Evolutionary conservation across 108 stramenopile species (phyloP), one percentile per base, ranked within the genome.

Genomic region (Aureococcus anophagefferens): DNA sequence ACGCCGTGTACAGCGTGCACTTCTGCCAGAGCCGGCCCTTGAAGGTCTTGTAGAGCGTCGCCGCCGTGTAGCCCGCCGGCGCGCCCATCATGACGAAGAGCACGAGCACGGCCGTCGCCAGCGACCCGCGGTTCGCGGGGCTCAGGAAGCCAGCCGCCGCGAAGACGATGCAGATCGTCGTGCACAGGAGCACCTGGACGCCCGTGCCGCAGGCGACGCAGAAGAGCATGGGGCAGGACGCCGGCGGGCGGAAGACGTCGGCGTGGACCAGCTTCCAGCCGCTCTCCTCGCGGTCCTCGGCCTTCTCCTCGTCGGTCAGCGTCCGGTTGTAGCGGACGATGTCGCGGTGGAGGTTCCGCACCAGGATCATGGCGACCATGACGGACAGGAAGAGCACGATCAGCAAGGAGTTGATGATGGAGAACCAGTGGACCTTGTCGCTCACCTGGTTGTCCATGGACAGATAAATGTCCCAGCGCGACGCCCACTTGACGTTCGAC

Each of bases 181-280:
- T 79, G 36, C 88, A 85, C 34, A 89, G 62, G 30, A 72, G 68
- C 37, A 96, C 76, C 69, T 96, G 95, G 51, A 83, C 83, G 33
- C 99, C 99, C 17, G 92, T 91, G 72, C 97, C 99, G 64, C 90
- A 85, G 79, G 93, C 87, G 73, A 99, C 95, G 66, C 95, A 94
- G 77, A 91, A 98, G 13, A 96, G 66, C 94, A 98, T 96, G 66
- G 96, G 97, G 65, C 69, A 80, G 70, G 75, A 85, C 30, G 85
- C 34, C 31, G 99, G 99, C 28, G 98, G 96, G 68, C 99, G 92
- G 88, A 99, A 98, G n/a, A 99, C 99, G 77, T 99, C 99, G 40
- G 95, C 95, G 74, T 98, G 97, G n/a, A 99, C 90, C 66, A 99
- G 87, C 83, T 99, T 95, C 96, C 96, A 98, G 45, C 96, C 96